Conservation (phyloP, 2,329 filamentous ascomycete genomes). For the Annulohypoxylon truncatum region DNA sequence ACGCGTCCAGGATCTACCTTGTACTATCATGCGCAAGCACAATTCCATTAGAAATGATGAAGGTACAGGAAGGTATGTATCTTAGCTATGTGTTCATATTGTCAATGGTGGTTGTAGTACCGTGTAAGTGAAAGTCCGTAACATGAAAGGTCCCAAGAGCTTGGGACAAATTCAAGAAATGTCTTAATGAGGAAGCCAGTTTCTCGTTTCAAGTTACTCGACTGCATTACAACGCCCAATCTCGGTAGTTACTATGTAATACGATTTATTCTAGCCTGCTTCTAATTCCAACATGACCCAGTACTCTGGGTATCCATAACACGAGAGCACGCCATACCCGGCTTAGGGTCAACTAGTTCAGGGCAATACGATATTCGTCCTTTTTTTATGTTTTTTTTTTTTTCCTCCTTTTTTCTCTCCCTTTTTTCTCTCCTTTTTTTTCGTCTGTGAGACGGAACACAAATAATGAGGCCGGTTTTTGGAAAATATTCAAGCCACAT, state of each 20-base stretch:
- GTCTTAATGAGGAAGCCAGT: constrained; percentile 19
- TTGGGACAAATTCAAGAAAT: constrained; percentile 29
- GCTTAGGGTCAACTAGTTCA: background rate
- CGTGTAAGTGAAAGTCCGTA: background rate
- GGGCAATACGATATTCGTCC: background rate
- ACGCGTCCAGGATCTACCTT: constrained; percentile 24
- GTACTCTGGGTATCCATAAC: constrained; percentile 29
- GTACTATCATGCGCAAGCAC: constrained; percentile 13
- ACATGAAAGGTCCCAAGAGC: constrained; percentile 35
- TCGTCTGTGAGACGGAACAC: background rate
- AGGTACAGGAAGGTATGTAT: background rate
- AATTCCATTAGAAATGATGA: constrained; percentile 9
- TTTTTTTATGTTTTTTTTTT: background rate
- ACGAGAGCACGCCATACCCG: constrained; percentile 15
- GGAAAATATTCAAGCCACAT: constrained; percentile 8
- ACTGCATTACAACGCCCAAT: constrained; percentile 35
- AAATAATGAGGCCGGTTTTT: background rate
- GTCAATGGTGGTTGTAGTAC: background rate
- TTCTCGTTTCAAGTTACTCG: constrained; percentile 24
- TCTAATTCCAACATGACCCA: constrained; percentile 12
- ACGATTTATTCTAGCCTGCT: constrained; percentile 23
- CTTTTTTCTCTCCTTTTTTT: background rate
- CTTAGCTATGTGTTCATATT: background rate
- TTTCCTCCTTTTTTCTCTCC: background rate
- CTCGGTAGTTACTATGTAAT: constrained; percentile 25